Base-by-base conservation (phyloP, 2,329 filamentous ascomycete species). In the Exophiala sp. region DNA sequence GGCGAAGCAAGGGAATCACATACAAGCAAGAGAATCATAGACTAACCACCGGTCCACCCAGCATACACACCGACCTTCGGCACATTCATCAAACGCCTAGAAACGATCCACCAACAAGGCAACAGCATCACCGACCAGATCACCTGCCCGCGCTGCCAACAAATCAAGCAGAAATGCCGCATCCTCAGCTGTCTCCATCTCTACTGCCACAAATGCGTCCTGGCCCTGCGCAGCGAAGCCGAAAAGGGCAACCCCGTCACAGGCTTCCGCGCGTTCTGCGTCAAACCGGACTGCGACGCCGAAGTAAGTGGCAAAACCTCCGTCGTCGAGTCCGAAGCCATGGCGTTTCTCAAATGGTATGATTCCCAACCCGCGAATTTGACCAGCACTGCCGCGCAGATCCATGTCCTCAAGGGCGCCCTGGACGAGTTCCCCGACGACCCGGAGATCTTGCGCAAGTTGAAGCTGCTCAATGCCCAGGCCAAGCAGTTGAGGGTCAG, bases 151-250 rank as follows among this genome's bases (percentile, higher is more conserved):
- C 49, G 48, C 18, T 57, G 54, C 34, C 35, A 50, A 22, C 32
- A 44, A 16, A 32, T 45, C 18, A 50, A 51, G 34, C 51, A 47
- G 2, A 51, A 57, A 23, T 41, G 43, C 27, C 54, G 54, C 11
- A 48, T 54, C 51, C 54, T 57, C 35, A 47, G 38, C 42, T 57
- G 54, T 39, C 23, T 51, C 23, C 54, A 56, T 45, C 21, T 56
- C 11, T 56, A 56, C 54, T 56, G 54, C 50, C 54, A 56, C 38
- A 46, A 46, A 16, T 56, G 54, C 30, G 46, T 51, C 37, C 41
- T 53, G 21, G 30, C 42, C 18, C 43, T 56, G n/a, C 50, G 54
- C 2, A 24, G 19, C 19, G 43, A 48, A 11, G 54, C 54, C 16
- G 29, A 41, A 13, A 43, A 40, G 14, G 54, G 54, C 22, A 38